Evolutionary conservation across 257 asterid genomes (phyloP), one percentile per base, ranked within the genome.

Genomic region (Solanum medicagineum): DNA sequence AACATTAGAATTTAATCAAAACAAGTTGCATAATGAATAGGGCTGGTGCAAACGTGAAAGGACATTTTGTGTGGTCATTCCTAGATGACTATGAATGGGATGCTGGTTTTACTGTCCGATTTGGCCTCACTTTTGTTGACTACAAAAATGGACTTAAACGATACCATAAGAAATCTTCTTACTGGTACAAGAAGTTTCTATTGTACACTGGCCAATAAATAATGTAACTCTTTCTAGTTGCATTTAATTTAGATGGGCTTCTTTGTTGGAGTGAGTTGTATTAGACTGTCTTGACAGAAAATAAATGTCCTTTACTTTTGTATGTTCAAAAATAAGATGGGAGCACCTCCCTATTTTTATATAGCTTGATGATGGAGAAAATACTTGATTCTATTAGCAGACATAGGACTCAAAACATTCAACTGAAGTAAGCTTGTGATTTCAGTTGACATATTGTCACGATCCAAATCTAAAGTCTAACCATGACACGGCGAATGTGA

Each of bases 31-130:
- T 17, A 44, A 77, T n/a, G n/a, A 9, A 44, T 87, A 87, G 89
- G 86, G 86, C 68, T 14, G 89, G 89, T 40, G 89, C 84, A 60
- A 87, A 87, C 8, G 84, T 85, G 22, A 87, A 85, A 85, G 89
- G 85, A 22, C 84, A 87, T 69, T 87, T 84, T 62, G 89, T 54
- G 6, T 87, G 89, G 89, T 66, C 89, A 20, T 73, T 81, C 4
- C 45, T 87, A 51, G 89, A 87, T 81, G 86, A 81, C 40, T 87
- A 60, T 81, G 89, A 87, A 71, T 87, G 89, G 89, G 87, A 87
- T 53, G 87, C 89, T 7, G 89, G 89, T 24, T 74, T n/a, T 5
- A 87, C 89, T 36, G 84, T 85, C 11, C 81, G 89, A 1, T 87
- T 87, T 81, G 89, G 89, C 59, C 53, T 85, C 47, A 81, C 65